phyloP scores from a whole-genome alignment of 768 basidiomycete species.

The Atractiella rhizophila region DNA sequence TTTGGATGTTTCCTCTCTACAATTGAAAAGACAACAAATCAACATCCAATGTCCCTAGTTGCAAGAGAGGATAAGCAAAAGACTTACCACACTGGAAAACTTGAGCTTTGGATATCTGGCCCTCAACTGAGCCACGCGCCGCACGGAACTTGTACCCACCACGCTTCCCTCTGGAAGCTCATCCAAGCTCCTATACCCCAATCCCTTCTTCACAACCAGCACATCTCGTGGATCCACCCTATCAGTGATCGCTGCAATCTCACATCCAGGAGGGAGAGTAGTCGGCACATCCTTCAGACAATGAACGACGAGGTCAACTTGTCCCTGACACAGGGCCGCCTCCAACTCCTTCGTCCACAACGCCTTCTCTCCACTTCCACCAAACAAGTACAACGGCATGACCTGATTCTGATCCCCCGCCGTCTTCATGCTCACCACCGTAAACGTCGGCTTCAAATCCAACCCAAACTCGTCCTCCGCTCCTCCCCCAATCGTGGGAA shows the following conservation, averaged over 20 bases:
- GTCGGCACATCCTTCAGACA: conserved; percentile 85
- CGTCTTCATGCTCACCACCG: conserved; percentile 40
- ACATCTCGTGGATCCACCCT: conserved; percentile 74
- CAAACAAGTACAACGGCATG: conserved; percentile 57
- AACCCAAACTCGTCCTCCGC: not conserved
- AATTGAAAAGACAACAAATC: not conserved
- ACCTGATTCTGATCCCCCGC: conserved; percentile 73
- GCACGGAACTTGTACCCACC: conserved; percentile 84
- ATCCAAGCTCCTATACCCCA: conserved; percentile 41
- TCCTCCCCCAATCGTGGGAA: conserved; percentile 3
- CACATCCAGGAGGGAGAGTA: conserved; percentile 52
- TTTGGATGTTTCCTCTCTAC: conserved; percentile 37
- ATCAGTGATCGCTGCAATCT: conserved; percentile 58
- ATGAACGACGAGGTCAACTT: conserved; percentile 80
- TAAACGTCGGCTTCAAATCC: too few species aligned
- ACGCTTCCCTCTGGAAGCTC: conserved; percentile 70
- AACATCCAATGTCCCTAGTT: not conserved
- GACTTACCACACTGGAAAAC: conserved; percentile 68
- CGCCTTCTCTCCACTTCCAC: conserved; percentile 41
- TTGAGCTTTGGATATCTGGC: conserved; percentile 45
- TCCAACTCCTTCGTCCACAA: conserved; percentile 96
- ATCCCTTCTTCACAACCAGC: conserved; percentile 55
- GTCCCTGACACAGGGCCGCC: conserved; percentile 41
- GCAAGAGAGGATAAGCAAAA: too few species aligned
- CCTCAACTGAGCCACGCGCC: conserved; percentile 70